Conservation (phyloP, 2,329 filamentous ascomycete genomes). For the Ampelomyces quisqualis region DNA sequence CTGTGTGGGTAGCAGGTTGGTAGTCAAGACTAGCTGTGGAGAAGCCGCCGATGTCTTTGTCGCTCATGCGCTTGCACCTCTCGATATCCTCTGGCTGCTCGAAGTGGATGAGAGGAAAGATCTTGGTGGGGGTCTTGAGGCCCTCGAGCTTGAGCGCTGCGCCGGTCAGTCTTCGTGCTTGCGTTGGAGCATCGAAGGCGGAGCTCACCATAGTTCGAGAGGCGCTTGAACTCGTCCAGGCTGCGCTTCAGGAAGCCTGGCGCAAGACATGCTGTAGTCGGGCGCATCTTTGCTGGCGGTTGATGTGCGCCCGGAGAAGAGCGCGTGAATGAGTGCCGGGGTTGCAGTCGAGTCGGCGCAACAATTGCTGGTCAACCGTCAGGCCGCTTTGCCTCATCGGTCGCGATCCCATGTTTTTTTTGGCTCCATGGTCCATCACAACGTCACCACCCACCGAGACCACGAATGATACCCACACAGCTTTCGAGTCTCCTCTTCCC, state of each 20-base stretch:
- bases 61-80: conserved; percentile 74
- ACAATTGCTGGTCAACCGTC: no score
- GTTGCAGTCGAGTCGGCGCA: no score
- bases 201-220: conserved; percentile 55
- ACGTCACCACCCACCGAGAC: conserved; percentile 5
- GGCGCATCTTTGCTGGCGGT: no score
- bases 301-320: no score
- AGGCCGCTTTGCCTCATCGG: conserved; percentile 22
- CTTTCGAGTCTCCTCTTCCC: background rate
- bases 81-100: conserved; percentile 48
- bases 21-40: conserved; percentile 73
- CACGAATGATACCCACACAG: conserved; percentile 4
- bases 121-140: conserved; percentile 63
- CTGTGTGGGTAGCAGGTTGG: conserved; percentile 48
- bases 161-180: conserved; percentile 30
- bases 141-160: conserved; percentile 69
- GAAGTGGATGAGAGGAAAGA: conserved; percentile 67
- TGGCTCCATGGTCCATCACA: conserved; percentile 8
- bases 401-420: no score
- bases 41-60: conserved; percentile 82
- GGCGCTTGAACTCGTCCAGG: conserved; percentile 59
- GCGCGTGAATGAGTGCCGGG: no score
- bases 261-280: conserved; percentile 38
- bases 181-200: conserved; percentile 24
- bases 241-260: conserved; percentile 60